phyloP scores from a whole-genome alignment of 768 basidiomycete genomes.

The Auricularia auricula-judae region DNA sequence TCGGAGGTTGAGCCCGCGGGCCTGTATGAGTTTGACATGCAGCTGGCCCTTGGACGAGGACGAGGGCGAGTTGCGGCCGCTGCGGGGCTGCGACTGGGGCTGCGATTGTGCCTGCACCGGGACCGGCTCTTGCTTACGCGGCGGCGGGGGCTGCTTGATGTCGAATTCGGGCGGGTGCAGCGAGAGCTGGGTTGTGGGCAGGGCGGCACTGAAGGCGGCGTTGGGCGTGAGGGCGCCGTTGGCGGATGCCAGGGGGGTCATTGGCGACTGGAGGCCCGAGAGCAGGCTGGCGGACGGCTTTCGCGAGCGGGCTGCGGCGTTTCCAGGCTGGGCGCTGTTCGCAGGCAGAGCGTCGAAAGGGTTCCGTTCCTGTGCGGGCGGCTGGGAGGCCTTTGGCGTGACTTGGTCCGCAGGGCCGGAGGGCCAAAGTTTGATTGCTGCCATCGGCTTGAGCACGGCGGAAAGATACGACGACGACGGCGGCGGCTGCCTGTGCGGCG shows the following conservation, averaged over 20 bases:
- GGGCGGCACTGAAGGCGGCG: slow-evolving; percentile 36
- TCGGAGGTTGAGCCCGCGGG: slow-evolving; percentile 67
- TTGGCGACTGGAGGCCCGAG: slow-evolving; percentile 16
- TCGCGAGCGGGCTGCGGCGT: neutral
- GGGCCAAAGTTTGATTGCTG: slow-evolving; percentile 67
- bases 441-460: slow-evolving; percentile 14
- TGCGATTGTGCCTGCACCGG: slow-evolving; percentile 15
- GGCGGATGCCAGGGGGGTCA: slow-evolving; percentile 27
- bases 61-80: slow-evolving; percentile 15
- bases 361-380: slow-evolving; percentile 37
- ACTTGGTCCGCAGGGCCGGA: slow-evolving; percentile 36
- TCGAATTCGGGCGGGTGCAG: slow-evolving; percentile 80
- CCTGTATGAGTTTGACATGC: slow-evolving; percentile 92
- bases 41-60: slow-evolving; percentile 60
- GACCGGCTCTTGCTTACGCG: slow-evolving; percentile 16
- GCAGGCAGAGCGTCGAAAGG: slow-evolving; percentile 45
- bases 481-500: slow-evolving; percentile 14
- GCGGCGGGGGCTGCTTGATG: slow-evolving; percentile 53
- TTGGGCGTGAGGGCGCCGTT: slow-evolving; percentile 31
- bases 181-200: slow-evolving; percentile 52
- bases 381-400: slow-evolving; percentile 43
- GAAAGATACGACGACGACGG: slow-evolving; percentile 8
- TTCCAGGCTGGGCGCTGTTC: neutral
- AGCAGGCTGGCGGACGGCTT: neutral
- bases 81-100: slow-evolving; percentile 5